These are phyloP conservation scores for Mucuna pruriens DNA, from an alignment of 306 rosid genomes.

Conservation along the genomic window DNA sequence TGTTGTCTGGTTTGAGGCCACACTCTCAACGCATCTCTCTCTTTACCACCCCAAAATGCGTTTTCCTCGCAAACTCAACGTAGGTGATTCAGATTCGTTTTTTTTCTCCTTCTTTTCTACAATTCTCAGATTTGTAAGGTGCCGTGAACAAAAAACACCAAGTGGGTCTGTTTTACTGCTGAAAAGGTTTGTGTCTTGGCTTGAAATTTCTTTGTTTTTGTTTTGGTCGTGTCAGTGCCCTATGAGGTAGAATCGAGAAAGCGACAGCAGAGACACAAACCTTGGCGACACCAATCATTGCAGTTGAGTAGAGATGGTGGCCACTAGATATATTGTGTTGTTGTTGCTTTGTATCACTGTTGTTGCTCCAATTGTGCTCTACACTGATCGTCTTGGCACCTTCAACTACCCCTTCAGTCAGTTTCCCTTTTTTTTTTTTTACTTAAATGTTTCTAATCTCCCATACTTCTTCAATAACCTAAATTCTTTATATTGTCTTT, in stretches of 20 bases:
- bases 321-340: conserved; percentile 63
- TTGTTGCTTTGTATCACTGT: conserved; percentile 70
- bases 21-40: conserved; percentile 25
- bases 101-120: background rate
- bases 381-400: conserved; percentile 72
- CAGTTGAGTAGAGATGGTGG: conserved; percentile 46
- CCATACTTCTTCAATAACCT: background rate
- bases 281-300: background rate
- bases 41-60: background rate
- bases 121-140: conserved; percentile 17
- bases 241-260: conserved; percentile 17
- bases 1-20: conserved; percentile 19
- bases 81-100: conserved; percentile 26
- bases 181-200: background rate
- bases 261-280: background rate
- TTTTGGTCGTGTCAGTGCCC: background rate
- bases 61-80: background rate
- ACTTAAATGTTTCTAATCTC: background rate
- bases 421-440: background rate
- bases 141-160: background rate
- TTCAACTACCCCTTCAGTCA: conserved; percentile 58
- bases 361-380: conserved; percentile 79
- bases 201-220: conserved; percentile 7
- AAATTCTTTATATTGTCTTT: background rate
- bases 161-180: background rate